Evolutionary conservation across 352 stramenopile genomes (phyloP).

Genomic region (Pythium periplocum): DNA sequence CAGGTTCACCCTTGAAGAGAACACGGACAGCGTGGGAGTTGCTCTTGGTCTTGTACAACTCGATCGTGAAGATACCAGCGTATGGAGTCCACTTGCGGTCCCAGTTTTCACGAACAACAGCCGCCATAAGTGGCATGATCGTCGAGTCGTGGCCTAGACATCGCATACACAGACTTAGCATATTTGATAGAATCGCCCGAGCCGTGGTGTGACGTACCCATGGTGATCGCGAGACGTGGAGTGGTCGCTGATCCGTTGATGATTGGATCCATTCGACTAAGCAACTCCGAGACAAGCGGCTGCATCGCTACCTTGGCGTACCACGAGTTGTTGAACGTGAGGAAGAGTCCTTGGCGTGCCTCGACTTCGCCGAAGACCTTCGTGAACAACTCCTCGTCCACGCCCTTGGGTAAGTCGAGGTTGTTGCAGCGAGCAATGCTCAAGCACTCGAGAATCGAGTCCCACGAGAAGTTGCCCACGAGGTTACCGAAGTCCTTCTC

Average conservation of each 20-base stretch:
- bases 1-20: constrained; percentile 70
- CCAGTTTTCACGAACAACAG: constrained; percentile 68
- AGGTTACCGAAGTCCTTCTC: constrained; percentile 52
- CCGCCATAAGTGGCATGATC: constrained; percentile 79
- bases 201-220: constrained; percentile 36
- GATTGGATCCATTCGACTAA: constrained; percentile 45
- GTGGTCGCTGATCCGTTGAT: constrained; percentile 31
- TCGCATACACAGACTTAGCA: neutral
- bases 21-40: constrained; percentile 51
- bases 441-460: constrained; percentile 73
- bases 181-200: neutral
- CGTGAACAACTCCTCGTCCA: constrained; percentile 71
- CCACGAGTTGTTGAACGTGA: constrained; percentile 77
- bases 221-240: constrained; percentile 67
- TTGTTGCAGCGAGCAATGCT: constrained; percentile 80
- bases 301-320: constrained; percentile 84
- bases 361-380: constrained; percentile 78
- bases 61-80: constrained; percentile 64
- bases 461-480: constrained; percentile 80
- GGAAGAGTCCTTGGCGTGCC: constrained; percentile 47
- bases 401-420: constrained; percentile 45
- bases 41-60: constrained; percentile 77
- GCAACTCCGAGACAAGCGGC: constrained; percentile 67
- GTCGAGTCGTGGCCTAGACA: constrained; percentile 72
- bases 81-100: constrained; percentile 83